Conservation (phyloP, 352 stramenopile species). For the Peronospora farinosa region DNA sequence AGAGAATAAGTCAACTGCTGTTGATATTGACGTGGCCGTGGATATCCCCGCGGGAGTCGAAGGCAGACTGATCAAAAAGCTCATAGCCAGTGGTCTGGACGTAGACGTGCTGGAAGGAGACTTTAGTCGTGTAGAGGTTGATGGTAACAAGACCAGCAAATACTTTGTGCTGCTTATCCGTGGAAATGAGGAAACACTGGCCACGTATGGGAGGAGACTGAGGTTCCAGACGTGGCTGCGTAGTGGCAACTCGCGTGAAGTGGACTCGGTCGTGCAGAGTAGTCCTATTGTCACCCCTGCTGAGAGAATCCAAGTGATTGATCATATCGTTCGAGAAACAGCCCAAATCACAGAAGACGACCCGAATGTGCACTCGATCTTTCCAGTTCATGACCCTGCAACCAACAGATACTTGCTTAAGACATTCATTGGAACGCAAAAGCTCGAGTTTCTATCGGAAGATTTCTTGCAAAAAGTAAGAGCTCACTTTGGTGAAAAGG, state of each 20-base stretch:
- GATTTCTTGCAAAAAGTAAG: slow-evolving; percentile 56
- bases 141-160: slow-evolving; percentile 43
- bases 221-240: slow-evolving; percentile 74
- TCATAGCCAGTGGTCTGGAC: slow-evolving; percentile 58
- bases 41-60: slow-evolving; percentile 27
- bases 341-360: slow-evolving; percentile 52
- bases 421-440: slow-evolving; percentile 62
- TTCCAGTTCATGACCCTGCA: slow-evolving; percentile 66
- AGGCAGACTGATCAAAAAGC: slow-evolving; percentile 44
- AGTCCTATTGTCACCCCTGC: slow-evolving; percentile 60
- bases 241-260: slow-evolving; percentile 63
- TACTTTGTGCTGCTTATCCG: slow-evolving; percentile 72
- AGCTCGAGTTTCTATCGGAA: slow-evolving; percentile 58
- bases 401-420: slow-evolving; percentile 70
- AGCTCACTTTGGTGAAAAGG: slow-evolving; percentile 79
- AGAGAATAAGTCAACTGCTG: neutral
- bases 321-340: slow-evolving; percentile 73
- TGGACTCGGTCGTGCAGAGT: slow-evolving; percentile 51
- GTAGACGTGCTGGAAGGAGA: slow-evolving; percentile 70
- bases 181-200: slow-evolving; percentile 55
- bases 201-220: slow-evolving; percentile 51
- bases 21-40: slow-evolving; percentile 12
- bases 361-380: slow-evolving; percentile 60
- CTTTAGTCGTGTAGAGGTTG: slow-evolving; percentile 38
- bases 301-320: slow-evolving; percentile 76